Base-by-base conservation (phyloP, 495 filamentous ascomycete genomes). In the Lentithecium fluviatile region DNA sequence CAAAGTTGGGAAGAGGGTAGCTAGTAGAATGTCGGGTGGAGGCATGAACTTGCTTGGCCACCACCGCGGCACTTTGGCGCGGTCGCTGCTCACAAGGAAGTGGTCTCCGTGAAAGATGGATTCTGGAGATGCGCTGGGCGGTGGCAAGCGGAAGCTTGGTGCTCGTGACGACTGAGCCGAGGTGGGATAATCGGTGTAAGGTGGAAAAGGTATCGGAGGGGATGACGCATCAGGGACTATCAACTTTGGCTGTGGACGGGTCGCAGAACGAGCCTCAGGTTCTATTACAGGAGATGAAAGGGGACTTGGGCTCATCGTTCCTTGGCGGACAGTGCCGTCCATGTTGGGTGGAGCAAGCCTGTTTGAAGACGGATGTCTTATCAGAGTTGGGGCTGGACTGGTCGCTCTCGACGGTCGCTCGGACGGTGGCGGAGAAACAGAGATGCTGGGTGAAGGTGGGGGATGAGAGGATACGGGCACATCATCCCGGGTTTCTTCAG, bases 1-100 rank as follows among this genome's bases (percentile, higher is more conserved):
- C 40, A 99, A 75, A 0, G 94, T 97, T 10, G 95, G 95, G 65
- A 97, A 99, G 2, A 97, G 76, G 0, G 89, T 94, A 15, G 79
- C 80, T 3, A 82, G 69, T 23, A 97, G 74, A n/a, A 85, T 72
- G 40, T 86, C 77, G 1, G 88, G 89, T 11, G 87, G 74, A 6
- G 90, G 85, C 1, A 93, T 74, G n/a, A 87, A 29, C 20, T 71
- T 76, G 69, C 88, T 87, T 10, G 88, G 88, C 90, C 90, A 95
- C 85, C 87, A 77, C 32, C 56, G 48, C 32, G 66, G 56, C 6
- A 69, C 68, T 26, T 56, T 74, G 2, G 21, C 45, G 21, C 51
- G 49, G 32, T 64, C 55, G 15, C 64, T 60, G 2, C 42, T 43
- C 29, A 37, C 64, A 5, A 68, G 52, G n/a, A 73, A 51, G 47